Evolutionary conservation across 2,329 filamentous ascomycete genomes (phyloP), one percentile per base, ranked within the genome.

Genomic region (Hansfordia pulvinata): DNA sequence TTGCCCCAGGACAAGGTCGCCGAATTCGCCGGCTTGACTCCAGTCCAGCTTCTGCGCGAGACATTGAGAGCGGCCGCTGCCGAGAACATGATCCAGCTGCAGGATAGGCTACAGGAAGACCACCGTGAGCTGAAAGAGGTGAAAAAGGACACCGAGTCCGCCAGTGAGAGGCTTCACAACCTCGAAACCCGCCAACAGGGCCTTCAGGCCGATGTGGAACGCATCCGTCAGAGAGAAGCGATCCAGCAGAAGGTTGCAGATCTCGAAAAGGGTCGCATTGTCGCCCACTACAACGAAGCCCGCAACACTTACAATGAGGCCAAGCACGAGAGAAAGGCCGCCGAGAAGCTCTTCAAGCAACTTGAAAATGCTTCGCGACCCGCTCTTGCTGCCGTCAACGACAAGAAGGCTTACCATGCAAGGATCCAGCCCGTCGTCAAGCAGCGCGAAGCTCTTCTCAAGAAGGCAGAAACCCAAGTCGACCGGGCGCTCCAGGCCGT

Each of bases 1-100:
- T 58, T 98, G 23, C 90, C 90, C 0, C 90, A 98, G 50, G 90
- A 98, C 47, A 80, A 86, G 39, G 90, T 98, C 2, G 83, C 85
- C 14, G 86, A 94, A 45, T 98, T 98, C 47, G 84, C 90, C 5
- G 78, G 70, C 5, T 69, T 93, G 38, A 80, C 73, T 7, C 79
- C 88, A 0, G 62, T 93, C 9, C 79, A 92, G 23, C 66, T 94
- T 12, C 63, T 98, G 1, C 66, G 75, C 32, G 82, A 90, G 41
- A 98, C 90, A 0, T 75, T 93, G 35, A 74, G 85, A 43, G 90
- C 90, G 18, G 86, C 85, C 6, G 90, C 86, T 0, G 76, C 82
- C 0, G 64, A 76, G 23, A 61, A 92, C 33, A 86, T 96, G 71
- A 64, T 82, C 5, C 54, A 71, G 13, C 83, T 75, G 72, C 86